phyloP scores from a whole-genome alignment of 129 eudicot species.

The Flaveria ramosissima region DNA sequence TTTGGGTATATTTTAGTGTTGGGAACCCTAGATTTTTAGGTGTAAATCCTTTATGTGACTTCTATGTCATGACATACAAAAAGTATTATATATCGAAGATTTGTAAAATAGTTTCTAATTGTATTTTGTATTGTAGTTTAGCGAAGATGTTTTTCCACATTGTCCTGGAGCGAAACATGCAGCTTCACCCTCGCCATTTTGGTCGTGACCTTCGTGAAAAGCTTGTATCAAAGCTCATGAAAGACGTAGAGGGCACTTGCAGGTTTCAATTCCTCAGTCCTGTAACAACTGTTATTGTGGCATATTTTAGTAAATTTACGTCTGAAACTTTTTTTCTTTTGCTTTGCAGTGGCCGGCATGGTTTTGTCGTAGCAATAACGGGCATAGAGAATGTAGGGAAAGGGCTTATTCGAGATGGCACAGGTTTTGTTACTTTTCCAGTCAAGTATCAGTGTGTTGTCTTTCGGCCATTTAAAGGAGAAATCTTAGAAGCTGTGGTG shows the following conservation, averaged over 20 bases:
- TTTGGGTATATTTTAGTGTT: background rate
- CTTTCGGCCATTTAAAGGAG: slow-evolving; percentile 93
- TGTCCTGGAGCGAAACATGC: slow-evolving; percentile 79
- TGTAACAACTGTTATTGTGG: background rate
- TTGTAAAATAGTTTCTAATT: background rate
- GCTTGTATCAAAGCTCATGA: slow-evolving; percentile 81
- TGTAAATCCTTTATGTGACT: background rate
- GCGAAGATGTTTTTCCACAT: slow-evolving; percentile 80
- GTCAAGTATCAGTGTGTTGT: slow-evolving; percentile 93
- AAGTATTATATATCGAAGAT: background rate
- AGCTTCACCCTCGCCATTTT: slow-evolving; percentile 83
- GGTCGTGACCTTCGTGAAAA: slow-evolving; percentile 89
- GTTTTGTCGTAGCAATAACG: slow-evolving; percentile 88
- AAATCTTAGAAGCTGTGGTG: slow-evolving; percentile 92
- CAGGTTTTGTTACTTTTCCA: slow-evolving; percentile 90
- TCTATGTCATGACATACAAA: background rate
- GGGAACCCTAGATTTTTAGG: background rate
- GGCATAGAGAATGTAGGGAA: slow-evolving; percentile 88
- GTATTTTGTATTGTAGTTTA: background rate
- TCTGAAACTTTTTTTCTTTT: background rate
- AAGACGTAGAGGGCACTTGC: slow-evolving; percentile 94
- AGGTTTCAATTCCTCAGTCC: slow-evolving; percentile 31
- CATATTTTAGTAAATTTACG: no score
- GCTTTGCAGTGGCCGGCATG: slow-evolving; percentile 81
- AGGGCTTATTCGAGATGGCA: slow-evolving; percentile 88